Base-by-base conservation (phyloP, 2,329 filamentous ascomycete genomes). In the Chaetomium globosum region DNA sequence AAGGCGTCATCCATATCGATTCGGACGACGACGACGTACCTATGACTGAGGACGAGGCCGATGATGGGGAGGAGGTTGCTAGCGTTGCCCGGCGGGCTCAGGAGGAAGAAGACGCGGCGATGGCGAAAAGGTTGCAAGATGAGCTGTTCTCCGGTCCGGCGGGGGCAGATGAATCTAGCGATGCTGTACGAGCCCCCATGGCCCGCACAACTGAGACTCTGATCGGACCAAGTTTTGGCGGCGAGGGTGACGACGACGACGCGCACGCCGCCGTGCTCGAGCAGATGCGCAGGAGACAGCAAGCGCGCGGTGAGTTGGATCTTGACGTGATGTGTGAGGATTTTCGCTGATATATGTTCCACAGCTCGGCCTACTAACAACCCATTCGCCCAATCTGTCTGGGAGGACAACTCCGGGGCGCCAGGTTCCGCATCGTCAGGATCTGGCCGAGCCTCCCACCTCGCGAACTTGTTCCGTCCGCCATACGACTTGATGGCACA, bases 401-500 rank as follows among this genome's bases (percentile, higher is more conserved):
- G 78, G 79, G 77, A 77, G 21, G 74, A 76, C 7, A 30, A 53
- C 53, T 43, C 71, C 64, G 46, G 68, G 68, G 48, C 69, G 67
- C 59, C 66, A 65, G 66, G 65, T 60, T 63, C 68, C 49, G 65
- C 69, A 43, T 16, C 85, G 61, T 84, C 85, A 28, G 89, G 88
- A 28, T 85, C 89, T 6, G 82, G 83, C 49, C 93, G 95, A 75
- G 87, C 89, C 10, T 89, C 85, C 69, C 87, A 91, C 72, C 87
- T 99, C 4, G 93, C 94, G 46, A 92, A 98, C 75, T 86, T 99
- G 67, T 99, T 96, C 78, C 86, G 93, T 48, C 95, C 95, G 2
- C 95, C 95, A 0, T 95, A 93, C 76, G 92, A 97, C 46, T 80
- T 99, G 52, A 97, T 99, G 81, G 87, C 87, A 26, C 86, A 86